Evolutionary conservation across 305 asterid genomes (phyloP), one percentile per base, ranked within the genome.

Genomic region (Fraxinus paxiana): DNA sequence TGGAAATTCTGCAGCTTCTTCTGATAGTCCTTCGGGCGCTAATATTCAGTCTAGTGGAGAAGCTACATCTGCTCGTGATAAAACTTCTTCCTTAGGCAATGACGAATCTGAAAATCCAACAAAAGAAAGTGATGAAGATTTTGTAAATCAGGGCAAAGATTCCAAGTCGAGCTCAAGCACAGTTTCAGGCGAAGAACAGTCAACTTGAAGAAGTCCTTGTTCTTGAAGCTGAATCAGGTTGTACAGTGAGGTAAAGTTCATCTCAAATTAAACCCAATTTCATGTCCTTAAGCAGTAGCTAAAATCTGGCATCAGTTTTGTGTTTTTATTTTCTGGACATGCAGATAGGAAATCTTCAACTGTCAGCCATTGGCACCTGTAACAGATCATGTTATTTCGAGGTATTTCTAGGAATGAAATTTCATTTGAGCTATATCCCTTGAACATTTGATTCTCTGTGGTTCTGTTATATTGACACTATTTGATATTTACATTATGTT

Each of bases 161-260:
- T 82, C 85, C 2, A 83, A 80, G 82, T 88, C 88, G 24, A 26
- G 74, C 70, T 84, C 85, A 51, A n/a, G 24, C 63, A 51, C 65
- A 17, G 9, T 17, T 54, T 54, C 65, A 43, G 79, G 77, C 51
- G 86, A 88, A 61, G 82, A 80, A 77, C 84, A 80, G 70, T 84
- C 80, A 79, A 81, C 80, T 82, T 86, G 76, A 82, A 75, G 76
- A 82, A 73, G 83, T 67, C 83, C 37, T 78, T 76, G 78, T 81
- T 83, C 86, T 82, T 28, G 80, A 77, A 73, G 84, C 79, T 82
- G 88, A 87, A 81, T 89, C 82, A 17, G 83, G 91, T 82, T 90
- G 93, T 92, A 91, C 85, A 93, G 88, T 80, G 88, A 92, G 93
- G 93, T 91, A 91, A 86, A 79, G 80, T 81, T 85, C 75, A 75